phyloP scores from a whole-genome alignment of 768 basidiomycete genomes.

The Punctularia strigosozonata region DNA sequence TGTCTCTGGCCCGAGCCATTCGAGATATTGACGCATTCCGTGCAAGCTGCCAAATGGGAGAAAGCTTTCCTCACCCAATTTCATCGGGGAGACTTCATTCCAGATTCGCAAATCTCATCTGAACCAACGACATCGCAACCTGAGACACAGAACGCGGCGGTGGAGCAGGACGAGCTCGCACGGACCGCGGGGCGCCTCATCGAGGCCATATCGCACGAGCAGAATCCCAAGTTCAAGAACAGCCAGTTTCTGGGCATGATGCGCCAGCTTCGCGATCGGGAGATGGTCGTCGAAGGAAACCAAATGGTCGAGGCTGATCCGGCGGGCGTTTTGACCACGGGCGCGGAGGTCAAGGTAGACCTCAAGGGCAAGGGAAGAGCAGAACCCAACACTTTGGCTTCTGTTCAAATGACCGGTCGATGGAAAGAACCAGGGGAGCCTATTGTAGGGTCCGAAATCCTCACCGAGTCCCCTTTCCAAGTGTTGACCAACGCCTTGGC shows the following conservation, averaged over 20 bases:
- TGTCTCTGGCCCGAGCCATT: no score
- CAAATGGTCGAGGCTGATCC: conserved; percentile 42
- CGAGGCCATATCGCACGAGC: conserved; percentile 60
- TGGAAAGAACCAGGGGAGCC: no score
- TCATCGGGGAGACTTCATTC: conserved; percentile 5
- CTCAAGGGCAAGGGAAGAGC: conserved; percentile 64
- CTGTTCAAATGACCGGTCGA: no score
- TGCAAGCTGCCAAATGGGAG: conserved; percentile 35
- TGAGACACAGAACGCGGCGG: conserved; percentile 3
- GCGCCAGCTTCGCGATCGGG: conserved; percentile 71
- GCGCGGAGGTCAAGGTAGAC: conserved; percentile 23
- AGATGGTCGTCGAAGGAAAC: conserved; percentile 69
- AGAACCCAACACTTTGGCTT: no score
- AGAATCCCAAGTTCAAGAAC: conserved; percentile 76
- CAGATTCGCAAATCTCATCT: conserved; percentile 6
- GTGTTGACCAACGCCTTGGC: no score
- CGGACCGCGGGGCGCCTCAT: conserved; percentile 70
- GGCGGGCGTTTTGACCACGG: conserved; percentile 2
- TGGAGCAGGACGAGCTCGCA: conserved; percentile 62
- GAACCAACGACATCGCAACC: neutral
- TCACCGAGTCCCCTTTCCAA: no score
- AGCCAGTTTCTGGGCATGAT: conserved; percentile 81
- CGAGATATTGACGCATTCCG: neutral
- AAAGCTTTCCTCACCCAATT: conserved; percentile 49
- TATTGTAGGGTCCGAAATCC: no score